Evolutionary conservation across 23 red algal species (phyloP), one percentile per base, ranked within the genome.

Genomic region (Pyropia haitanensis): DNA sequence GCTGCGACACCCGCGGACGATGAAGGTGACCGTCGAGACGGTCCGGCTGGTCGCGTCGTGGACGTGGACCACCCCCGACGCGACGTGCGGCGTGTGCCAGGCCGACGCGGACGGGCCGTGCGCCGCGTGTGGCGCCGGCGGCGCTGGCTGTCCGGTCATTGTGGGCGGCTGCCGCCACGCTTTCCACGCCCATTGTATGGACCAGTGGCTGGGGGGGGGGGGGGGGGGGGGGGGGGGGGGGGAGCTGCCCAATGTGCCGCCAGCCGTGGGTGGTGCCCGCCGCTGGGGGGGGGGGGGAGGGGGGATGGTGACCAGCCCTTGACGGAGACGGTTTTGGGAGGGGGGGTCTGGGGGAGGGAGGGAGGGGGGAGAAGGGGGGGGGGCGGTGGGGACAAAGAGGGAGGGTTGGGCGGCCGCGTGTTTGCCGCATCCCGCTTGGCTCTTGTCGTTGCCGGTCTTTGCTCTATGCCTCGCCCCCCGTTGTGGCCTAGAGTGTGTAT

Each of bases 101-200:
- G 79, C 79, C 33, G 18, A 76, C n/a, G 88, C 88, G 78, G 91
- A 96, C 67, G 91, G 82, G 20, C 81, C 73, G 65, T 96, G 91
- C 57, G 65, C 82, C 49, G 91, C 82, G 32, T 96, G 91, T 68
- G 75, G 76, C 56, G 55, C 74, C 17, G 83, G 83, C 49, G 91
- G 91, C 15, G 91, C 88, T 56, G 77, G 64, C 64, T 96, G 91
- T 33, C 91, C 91, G 17, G 53, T 96, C 23, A 76, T 87, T 1
- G 74, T 73, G 81, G 91, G 91, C 28, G 46, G 21, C 31, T 96
- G 91, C 73, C 79, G 70, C 55, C 91, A 96, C 69, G 65, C 78
- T 19, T 96, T 96, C 39, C 91, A 96, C 68, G 60, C 88, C 23
- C 91, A 96, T 61, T 96, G 91, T 60, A 96, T 96, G 24, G 68